Evolutionary conservation across 2,329 filamentous ascomycete species (phyloP).

Genomic region (Apiospora phragmitis): DNA sequence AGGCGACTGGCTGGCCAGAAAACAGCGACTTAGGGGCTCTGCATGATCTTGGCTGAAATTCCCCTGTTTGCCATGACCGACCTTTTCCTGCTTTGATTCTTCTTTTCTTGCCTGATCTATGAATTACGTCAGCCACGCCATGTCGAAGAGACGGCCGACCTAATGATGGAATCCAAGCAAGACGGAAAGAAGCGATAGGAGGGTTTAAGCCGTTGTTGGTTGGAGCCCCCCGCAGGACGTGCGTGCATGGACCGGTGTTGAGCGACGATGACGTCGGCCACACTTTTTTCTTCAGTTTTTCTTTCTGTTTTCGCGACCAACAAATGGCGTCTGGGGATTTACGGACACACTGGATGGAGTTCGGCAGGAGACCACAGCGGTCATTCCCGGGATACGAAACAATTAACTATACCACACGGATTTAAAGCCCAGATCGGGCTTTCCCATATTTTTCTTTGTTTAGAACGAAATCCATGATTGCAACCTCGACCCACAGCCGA

Average conservation of each 20-base stretch:
- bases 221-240: neutral
- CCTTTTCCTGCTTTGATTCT: neutral
- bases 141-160: neutral
- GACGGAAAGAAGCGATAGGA: neutral
- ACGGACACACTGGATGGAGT: conserved; percentile 10
- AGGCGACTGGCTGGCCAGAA: conserved; percentile 74
- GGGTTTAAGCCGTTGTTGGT: neutral
- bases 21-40: conserved; percentile 61
- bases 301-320: conserved; percentile 2
- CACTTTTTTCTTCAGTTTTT: neutral
- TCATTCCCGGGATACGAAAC: conserved; percentile 9
- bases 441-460: conserved; percentile 7
- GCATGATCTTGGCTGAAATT: conserved; percentile 6
- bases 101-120: neutral
- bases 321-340: conserved; percentile 7
- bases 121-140: neutral
- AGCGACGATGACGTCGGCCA: neutral
- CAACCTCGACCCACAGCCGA: neutral
- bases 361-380: neutral
- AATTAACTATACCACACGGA: conserved; percentile 10
- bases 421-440: neutral
- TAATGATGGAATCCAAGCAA: neutral
- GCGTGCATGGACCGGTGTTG: neutral
- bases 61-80: neutral
- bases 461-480: conserved; percentile 10